These are phyloP conservation scores for Alnus glutinosa DNA, from an alignment of 306 rosid genomes.

Conservation along the genomic window DNA sequence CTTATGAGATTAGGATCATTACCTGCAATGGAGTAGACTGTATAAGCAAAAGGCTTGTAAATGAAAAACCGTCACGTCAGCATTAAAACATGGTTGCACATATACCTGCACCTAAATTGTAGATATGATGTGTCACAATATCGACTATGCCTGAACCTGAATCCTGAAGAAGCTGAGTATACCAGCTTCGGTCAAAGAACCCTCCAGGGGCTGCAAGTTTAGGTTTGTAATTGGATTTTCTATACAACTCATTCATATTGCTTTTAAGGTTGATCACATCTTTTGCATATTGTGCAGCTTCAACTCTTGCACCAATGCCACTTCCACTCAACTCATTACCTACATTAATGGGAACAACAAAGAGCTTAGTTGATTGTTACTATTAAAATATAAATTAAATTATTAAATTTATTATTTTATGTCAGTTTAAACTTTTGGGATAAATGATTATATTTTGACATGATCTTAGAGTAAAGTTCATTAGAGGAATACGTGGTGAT, in stretches of 20 bases:
- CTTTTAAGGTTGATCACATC: slow-evolving; percentile 68
- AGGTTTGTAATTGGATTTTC: slow-evolving; percentile 49
- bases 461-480: too few relatives aligned
- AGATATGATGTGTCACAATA: slow-evolving; percentile 72
- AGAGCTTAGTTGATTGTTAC: slow-evolving; percentile 5
- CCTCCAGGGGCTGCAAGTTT: slow-evolving; percentile 89
- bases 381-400: not conserved
- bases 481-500: too few relatives aligned
- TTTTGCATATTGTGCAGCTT: slow-evolving; percentile 76
- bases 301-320: slow-evolving; percentile 81
- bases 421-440: too few relatives aligned
- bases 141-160: slow-evolving; percentile 68
- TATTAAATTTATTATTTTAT: too few relatives aligned
- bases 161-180: slow-evolving; percentile 61
- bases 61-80: too few relatives aligned
- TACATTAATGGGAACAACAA: slow-evolving; percentile 28
- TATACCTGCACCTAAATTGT: slow-evolving; percentile 90
- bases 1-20: slow-evolving; percentile 52
- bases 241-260: slow-evolving; percentile 50
- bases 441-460: too few relatives aligned
- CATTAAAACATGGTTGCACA: not conserved
- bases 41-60: too few relatives aligned
- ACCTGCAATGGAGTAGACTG: slow-evolving; percentile 38
- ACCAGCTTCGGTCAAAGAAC: slow-evolving; percentile 83
- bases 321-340: slow-evolving; percentile 92